Evolutionary conservation across 192 early-diverging fungal species (phyloP), one percentile per base, ranked within the genome.

Genomic region (Backusella liffmaniae): DNA sequence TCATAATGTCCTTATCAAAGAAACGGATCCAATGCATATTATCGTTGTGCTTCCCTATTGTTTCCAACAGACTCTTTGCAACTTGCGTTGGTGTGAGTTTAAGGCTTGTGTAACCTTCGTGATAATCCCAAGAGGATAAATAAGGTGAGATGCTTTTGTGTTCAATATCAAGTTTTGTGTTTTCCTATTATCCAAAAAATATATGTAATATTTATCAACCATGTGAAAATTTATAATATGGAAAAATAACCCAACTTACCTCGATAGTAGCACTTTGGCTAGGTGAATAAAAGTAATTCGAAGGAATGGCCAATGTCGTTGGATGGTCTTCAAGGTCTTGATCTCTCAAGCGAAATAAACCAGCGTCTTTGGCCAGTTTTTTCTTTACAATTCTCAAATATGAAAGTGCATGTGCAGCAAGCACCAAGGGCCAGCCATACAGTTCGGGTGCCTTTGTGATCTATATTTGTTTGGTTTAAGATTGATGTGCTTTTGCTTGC

Each of bases 71-170:
- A 5, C 73, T 66, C 26, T 83, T 66, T 2, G 82, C 83, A 65
- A 87, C 72, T 79, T 85, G 65, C 15, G n/a, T 30, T 46, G 86
- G 86, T 1, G 82, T 83, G 2, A 72, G 76, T 53, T 72, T 77
- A 10, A 73, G 66, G 10, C 53, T 67, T 32, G 66, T 76, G 39
- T 87, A 87, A 0, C 78, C 79, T n/a, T 82, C 59, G 66, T 85
- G 82, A 81, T 84, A 87, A 35, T 87, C 84, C 35, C 81, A 83
- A 21, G 82, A 85, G 12, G 77, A 77, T 2, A 78, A 68, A 66
- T 83, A 84, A 0, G 69, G 80, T 6, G 76, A 74, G 18, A 35
- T 21, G 30, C 76, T 81, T 42, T 42, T 30, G 29, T 51, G 66
- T 4, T 72, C 66, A 9, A 26, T 37, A 37, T 39, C 39, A 1